Conservation (phyloP, 805 yeast species). For the Myxozyma mucilagina region DNA sequence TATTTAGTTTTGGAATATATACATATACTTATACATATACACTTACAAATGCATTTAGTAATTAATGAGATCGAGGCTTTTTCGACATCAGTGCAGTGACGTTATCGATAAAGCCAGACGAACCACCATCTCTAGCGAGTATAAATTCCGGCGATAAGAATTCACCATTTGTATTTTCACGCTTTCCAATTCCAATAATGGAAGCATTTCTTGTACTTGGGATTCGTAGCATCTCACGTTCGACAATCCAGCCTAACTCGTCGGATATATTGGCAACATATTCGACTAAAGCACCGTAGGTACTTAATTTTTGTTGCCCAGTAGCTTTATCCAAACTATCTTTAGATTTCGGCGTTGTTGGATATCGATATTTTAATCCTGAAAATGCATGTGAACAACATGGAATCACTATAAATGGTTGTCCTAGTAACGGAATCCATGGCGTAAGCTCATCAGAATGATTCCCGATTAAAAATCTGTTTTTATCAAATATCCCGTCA, state of each 20-base stretch:
- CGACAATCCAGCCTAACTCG: constrained; percentile 78
- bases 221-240: constrained; percentile 83
- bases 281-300: constrained; percentile 83
- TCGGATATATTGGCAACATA: constrained; percentile 72
- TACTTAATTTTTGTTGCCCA: constrained; percentile 39
- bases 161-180: constrained; percentile 21
- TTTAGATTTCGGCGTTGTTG: constrained; percentile 30
- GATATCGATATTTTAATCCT: constrained; percentile 71
- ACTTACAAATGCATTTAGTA: too few relatives aligned
- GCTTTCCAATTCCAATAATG: constrained; percentile 62
- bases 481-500: constrained; percentile 49
- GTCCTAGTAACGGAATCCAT: constrained; percentile 85
- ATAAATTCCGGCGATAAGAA: constrained; percentile 54
- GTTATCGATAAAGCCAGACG: constrained; percentile 85
- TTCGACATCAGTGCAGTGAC: constrained; percentile 68
- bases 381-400: constrained; percentile 89
- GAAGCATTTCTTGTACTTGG: constrained; percentile 96
- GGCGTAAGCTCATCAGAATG: constrained; percentile 94
- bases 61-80: constrained; percentile 69
- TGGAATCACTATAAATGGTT: constrained; percentile 87
- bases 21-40: not conserved
- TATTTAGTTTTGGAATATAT: not conserved
- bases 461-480: constrained; percentile 86
- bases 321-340: not conserved
- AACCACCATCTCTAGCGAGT: constrained; percentile 78